phyloP scores from a whole-genome alignment of 164 flowering plant species.

The Chimonanthus salicifolius region DNA sequence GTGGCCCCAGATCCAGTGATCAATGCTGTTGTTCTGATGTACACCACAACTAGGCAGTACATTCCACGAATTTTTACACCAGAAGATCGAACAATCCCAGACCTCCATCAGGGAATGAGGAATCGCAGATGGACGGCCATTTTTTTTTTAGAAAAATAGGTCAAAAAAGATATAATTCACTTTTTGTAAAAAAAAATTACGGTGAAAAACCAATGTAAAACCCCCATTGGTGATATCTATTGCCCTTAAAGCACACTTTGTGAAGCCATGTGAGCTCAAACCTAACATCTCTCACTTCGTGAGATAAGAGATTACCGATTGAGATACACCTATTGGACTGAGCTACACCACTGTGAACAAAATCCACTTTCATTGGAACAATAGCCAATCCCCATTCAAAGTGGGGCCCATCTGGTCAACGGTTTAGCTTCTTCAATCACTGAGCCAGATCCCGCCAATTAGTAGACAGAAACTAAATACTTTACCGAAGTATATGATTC shows the following conservation, averaged over 20 bases:
- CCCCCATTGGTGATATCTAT: no score
- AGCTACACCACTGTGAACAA: background rate
- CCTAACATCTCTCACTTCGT: no score
- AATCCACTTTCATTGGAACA: background rate
- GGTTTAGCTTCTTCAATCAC: background rate
- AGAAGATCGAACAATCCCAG: background rate
- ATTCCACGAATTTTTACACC: no score
- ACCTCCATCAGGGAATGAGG: background rate
- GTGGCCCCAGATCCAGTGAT: background rate
- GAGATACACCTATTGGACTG: no score
- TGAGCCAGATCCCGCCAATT: background rate
- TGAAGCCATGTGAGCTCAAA: no score
- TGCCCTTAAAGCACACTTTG: no score
- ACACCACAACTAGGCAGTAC: background rate
- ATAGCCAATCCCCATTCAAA: background rate
- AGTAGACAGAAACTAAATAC: no score
- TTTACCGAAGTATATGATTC: no score
- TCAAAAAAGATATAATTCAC: background rate
- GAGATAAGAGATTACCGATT: no score
- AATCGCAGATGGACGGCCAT: background rate
- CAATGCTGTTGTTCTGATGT: background rate
- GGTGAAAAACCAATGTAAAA: no score
- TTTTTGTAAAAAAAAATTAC: no score
- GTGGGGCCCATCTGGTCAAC: background rate
- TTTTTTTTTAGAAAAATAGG: no score